Conservation (phyloP, 2,329 filamentous ascomycete species). For the Fusarium sp. region DNA sequence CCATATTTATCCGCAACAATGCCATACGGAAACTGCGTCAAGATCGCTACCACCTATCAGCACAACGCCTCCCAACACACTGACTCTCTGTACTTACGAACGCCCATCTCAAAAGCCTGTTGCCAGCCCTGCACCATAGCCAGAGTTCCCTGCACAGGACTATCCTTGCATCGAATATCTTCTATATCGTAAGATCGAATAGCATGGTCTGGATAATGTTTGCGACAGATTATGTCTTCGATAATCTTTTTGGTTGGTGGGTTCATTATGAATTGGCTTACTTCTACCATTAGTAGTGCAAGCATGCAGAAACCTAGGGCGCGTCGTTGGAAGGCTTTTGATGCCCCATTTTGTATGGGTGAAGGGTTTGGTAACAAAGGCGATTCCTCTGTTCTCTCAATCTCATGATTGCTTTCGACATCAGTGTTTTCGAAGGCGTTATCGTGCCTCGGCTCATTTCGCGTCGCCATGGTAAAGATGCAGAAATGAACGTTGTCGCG, state of each 20-base stretch:
- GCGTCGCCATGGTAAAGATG: constrained; percentile 11
- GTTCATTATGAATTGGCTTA: constrained; percentile 53
- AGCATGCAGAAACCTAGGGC: constrained; percentile 52
- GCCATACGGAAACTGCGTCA: constrained; percentile 60
- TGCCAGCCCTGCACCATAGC: constrained; percentile 64
- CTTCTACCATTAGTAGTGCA: constrained; percentile 58
- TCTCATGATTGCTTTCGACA: constrained; percentile 21
- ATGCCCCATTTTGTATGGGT: constrained; percentile 36
- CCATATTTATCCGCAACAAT: constrained; percentile 62
- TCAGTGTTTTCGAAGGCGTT: constrained; percentile 6
- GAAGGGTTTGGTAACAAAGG: constrained; percentile 40
- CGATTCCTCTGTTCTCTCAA: constrained; percentile 32
- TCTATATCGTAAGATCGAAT: constrained; percentile 45
- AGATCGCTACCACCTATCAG: constrained; percentile 48
- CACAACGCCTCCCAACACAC: rapidly evolving
- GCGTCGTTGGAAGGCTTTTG: constrained; percentile 45
- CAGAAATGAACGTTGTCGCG: neutral
- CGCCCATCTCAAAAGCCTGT: constrained; percentile 59
- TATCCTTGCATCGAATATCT: constrained; percentile 62
- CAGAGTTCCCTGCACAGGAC: constrained; percentile 62
- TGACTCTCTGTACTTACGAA: constrained; percentile 51
- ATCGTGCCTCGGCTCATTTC: neutral
- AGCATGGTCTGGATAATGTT: constrained; percentile 57
- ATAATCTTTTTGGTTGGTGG: constrained; percentile 63
- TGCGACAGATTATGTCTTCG: constrained; percentile 66